Evolutionary conservation across 148 eudicot genomes (phyloP).

Genomic region (Rhododendron vialii): DNA sequence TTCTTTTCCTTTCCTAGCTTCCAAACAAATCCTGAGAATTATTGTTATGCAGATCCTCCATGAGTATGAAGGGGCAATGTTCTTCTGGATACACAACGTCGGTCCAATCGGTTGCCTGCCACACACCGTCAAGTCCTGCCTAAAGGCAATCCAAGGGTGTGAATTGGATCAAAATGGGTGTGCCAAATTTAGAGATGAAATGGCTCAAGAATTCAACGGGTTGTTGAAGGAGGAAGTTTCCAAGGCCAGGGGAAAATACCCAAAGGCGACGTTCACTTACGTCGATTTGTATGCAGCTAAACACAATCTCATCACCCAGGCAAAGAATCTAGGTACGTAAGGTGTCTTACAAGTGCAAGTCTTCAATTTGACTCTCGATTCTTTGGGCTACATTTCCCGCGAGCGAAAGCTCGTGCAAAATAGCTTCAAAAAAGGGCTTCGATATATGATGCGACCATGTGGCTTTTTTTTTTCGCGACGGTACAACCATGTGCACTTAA

Average conservation of each 20-base stretch:
- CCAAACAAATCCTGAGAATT: too few relatives aligned
- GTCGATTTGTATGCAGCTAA: too few relatives aligned
- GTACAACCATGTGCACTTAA: too few relatives aligned
- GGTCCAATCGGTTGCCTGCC: slow-evolving; percentile 20
- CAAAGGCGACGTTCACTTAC: too few relatives aligned
- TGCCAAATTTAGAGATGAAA: background rate
- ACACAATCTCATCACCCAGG: background rate
- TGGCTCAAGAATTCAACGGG: background rate
- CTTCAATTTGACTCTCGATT: background rate
- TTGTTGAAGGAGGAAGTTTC: too few relatives aligned
- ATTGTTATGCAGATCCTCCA: slow-evolving; percentile 12
- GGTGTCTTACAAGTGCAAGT: background rate
- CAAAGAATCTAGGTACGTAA: slow-evolving; percentile 17
- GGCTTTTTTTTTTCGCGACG: too few relatives aligned
- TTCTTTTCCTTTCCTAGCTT: background rate
- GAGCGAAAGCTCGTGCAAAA: too few relatives aligned
- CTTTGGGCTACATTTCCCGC: background rate
- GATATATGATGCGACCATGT: too few relatives aligned
- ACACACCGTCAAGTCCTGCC: background rate
- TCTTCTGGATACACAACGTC: slow-evolving; percentile 19
- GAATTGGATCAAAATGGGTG: background rate
- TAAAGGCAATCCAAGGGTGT: background rate
- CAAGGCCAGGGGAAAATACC: too few relatives aligned
- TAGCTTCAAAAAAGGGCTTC: too few relatives aligned
- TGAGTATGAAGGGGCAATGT: slow-evolving; percentile 17